These are phyloP conservation scores for Aspergillus avenaceus DNA, from an alignment of 495 filamentous ascomycete genomes.

Conservation along the genomic window DNA sequence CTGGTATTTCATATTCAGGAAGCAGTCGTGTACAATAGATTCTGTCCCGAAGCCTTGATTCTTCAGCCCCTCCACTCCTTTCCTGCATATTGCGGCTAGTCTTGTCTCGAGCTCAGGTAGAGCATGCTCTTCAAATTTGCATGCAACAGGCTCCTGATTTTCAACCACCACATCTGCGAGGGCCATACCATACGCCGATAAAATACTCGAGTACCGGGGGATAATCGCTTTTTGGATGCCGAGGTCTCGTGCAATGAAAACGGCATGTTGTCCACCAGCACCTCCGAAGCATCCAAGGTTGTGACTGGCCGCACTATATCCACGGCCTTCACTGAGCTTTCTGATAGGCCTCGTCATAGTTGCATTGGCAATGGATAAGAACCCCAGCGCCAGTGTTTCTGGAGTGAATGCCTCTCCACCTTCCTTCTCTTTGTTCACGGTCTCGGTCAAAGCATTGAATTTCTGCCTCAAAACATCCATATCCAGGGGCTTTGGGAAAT, in stretches of 20 bases:
- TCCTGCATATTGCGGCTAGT: slow-evolving; percentile 4
- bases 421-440: slow-evolving; percentile 60
- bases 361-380: slow-evolving; percentile 92
- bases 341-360: slow-evolving; percentile 93
- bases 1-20: slow-evolving; percentile 47
- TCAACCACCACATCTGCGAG: slow-evolving; percentile 94
- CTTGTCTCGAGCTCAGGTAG: slow-evolving; percentile 7
- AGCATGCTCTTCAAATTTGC: slow-evolving; percentile 20
- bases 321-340: slow-evolving; percentile 88
- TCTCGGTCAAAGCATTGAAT: slow-evolving; percentile 66
- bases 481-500: slow-evolving; percentile 79
- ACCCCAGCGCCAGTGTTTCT: slow-evolving; percentile 74
- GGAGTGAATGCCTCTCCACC: slow-evolving; percentile 45
- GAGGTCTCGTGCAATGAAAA: slow-evolving; percentile 87
- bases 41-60: slow-evolving; percentile 31
- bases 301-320: slow-evolving; percentile 87
- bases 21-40: slow-evolving; percentile 38
- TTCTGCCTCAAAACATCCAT: slow-evolving; percentile 62
- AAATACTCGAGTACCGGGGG: slow-evolving; percentile 88
- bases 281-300: slow-evolving; percentile 90
- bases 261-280: slow-evolving; percentile 92
- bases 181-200: slow-evolving; percentile 96
- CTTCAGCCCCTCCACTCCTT: slow-evolving; percentile 12
- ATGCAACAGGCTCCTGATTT: slow-evolving; percentile 80
- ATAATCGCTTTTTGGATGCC: slow-evolving; percentile 85